Evolutionary conservation across 1,284 basidiomycete genomes (phyloP), one percentile per base, ranked within the genome.

Genomic region (Calocybe gambosa): DNA sequence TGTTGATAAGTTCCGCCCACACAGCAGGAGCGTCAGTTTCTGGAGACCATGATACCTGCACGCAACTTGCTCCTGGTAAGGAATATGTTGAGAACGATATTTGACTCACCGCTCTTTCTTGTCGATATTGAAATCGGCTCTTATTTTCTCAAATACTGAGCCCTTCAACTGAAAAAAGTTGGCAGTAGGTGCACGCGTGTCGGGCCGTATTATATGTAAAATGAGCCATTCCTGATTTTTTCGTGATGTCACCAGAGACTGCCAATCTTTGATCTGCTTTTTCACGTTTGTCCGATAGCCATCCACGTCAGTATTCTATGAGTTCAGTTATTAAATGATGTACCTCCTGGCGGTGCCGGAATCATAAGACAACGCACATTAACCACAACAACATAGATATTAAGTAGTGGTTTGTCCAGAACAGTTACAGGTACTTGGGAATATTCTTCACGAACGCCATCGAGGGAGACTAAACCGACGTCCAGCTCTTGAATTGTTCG

Each of bases 251-350:
- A 93, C 70, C 1, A 75, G 66, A 2, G 74, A 72, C 46, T 92
- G 82, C 94, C 94, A 98, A 52, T 95, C 90, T 58, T 89, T 89
- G 53, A 97, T 86, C 60, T 94, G 90, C 52, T 84, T 88, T 59
- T 83, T 84, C 13, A 89, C 75, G 1, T 76, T 76, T 33, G 74
- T 77, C 59, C 84, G 85, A 70, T 98, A 98, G 2, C 74, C 70
- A 42, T 97, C 94, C n/a, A 74, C 44, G 52, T 77, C 75, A 49
- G 73, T 80, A 61, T 95, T 91, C 93, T 96, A 55, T 45, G 35
- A 42, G 43, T 8, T 15, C 20, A 36, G 21, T 29, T 28, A 45
- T 48, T 31, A 46, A 44, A 38, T 45, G 46, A 46, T 45, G 21
- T 37, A 57, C 58, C 13, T 9, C 28, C 25, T 26, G 31, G 53